Base-by-base conservation (phyloP, 2,329 filamentous ascomycete species). In the Teratosphaeria zuluensis region DNA sequence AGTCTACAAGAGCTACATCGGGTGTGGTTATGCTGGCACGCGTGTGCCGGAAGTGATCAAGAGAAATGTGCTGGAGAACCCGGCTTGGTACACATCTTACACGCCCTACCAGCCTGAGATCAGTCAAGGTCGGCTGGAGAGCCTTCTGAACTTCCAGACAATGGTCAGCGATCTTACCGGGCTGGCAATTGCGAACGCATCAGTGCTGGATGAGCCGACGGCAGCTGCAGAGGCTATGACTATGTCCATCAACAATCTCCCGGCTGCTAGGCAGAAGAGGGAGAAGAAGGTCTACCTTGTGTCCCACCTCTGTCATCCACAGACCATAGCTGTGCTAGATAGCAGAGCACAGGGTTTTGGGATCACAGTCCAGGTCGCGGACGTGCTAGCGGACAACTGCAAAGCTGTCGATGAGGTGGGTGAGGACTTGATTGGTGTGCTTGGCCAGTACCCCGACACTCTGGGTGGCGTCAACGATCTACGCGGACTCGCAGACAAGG, bases 91-190 rank as follows among this genome's bases (percentile, higher is more conserved):
- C 74, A 97, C 92, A 48, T 96, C 91, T 76, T 96, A 97, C 74
- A 96, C 92, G 0, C 92, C 92, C 16, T 97, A 96, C 75, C 92
- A 97, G 77, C 88, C 92, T 2, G 92, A 97, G 77, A 96, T 97
- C 78, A 96, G 91, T 73, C 92, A 97, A 76, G 92, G 92, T 38
- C 86, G 92, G 58, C 76, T 97, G 62, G 90, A 96, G 79, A 95
- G 90, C 5, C 78, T 97, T 57, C 79, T 97, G 63, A 97, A 97
- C 79, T 97, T 91, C 78, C 92, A 97, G 79, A 97, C 92, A 19
- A 81, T 97, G 78, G 87, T 95, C 8, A 85, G 86, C 1, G 92
- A 96, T 71, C 78, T 97, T 64, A 96, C 92, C 0, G 90, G 84
- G 1, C 81, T 97, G 32, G 84, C 89, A 24, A 90, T 96, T 63